Conservation (phyloP, 2,329 filamentous ascomycete genomes). For the Aspergillus ochraceus region DNA sequence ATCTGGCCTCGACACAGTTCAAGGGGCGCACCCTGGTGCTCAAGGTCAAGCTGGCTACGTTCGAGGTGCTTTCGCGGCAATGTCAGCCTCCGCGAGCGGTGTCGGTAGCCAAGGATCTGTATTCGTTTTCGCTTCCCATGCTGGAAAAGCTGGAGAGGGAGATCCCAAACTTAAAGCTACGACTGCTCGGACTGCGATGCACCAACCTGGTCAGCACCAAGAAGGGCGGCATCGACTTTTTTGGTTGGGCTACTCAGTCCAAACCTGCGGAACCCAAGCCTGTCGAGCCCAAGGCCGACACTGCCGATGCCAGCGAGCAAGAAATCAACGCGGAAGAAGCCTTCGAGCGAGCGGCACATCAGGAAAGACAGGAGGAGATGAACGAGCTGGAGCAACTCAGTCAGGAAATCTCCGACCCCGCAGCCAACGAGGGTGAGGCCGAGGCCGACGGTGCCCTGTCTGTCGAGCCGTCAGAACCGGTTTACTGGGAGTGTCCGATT, state of each 20-base stretch:
- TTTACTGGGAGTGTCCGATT: constrained; percentile 83
- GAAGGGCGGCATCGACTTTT: constrained; percentile 78
- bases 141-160: constrained; percentile 81
- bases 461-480: constrained; percentile 30
- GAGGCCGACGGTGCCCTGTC: constrained; percentile 24
- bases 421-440: constrained; percentile 14
- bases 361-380: constrained; percentile 61
- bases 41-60: constrained; percentile 93
- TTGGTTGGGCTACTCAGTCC: constrained; percentile 52
- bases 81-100: constrained; percentile 70
- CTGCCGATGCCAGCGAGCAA: constrained; percentile 49
- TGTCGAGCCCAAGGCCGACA: constrained; percentile 11
- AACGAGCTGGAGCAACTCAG: constrained; percentile 62
- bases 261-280: constrained; percentile 16
- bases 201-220: constrained; percentile 86
- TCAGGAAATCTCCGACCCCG: constrained; percentile 49
- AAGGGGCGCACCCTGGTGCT: constrained; percentile 89
- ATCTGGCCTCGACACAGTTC: constrained; percentile 74
- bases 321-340: constrained; percentile 69
- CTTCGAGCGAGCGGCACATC: constrained; percentile 61
- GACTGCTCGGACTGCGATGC: constrained; percentile 85
- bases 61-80: constrained; percentile 86
- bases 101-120: constrained; percentile 75
- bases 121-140: constrained; percentile 78
- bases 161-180: constrained; percentile 72